These are phyloP conservation scores for Corallochytrium limacisporum DNA, from an alignment of 78 protist species.

Conservation along the genomic window DNA sequence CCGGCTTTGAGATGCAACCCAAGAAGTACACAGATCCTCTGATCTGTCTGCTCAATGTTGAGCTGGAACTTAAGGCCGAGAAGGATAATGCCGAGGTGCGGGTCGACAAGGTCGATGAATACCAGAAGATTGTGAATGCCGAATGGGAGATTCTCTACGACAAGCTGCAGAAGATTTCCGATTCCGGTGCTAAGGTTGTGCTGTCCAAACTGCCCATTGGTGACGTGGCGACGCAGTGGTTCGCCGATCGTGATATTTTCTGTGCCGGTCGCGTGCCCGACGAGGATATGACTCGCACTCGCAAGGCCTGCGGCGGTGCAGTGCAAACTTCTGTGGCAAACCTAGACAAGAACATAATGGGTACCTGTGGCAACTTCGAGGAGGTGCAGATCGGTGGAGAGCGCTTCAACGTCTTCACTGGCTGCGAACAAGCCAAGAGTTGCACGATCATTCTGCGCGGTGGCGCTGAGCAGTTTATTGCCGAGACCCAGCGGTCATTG, in stretches of 20 bases:
- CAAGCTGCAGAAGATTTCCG: constrained; percentile 85
- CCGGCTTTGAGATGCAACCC: constrained; percentile 99
- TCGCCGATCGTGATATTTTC: constrained; percentile 96
- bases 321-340: constrained; percentile 78
- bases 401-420: constrained; percentile 93
- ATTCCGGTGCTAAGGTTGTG: constrained; percentile 88
- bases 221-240: constrained; percentile 99
- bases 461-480: constrained; percentile 95
- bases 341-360: constrained; percentile 56
- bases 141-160: constrained; percentile 96
- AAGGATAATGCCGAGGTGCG: constrained; percentile 94
- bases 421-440: constrained; percentile 62
- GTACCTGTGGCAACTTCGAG: constrained; percentile 92
- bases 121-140: constrained; percentile 90
- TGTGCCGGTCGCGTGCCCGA: constrained; percentile 98
- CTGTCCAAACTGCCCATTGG: constrained; percentile 97
- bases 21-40: constrained; percentile 83
- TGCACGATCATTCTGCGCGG: constrained; percentile 96
- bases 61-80: constrained; percentile 98
- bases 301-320: constrained; percentile 64
- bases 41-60: constrained; percentile 87
- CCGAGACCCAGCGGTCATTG: constrained; percentile 95
- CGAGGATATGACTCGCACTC: constrained; percentile 84
- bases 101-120: constrained; percentile 39
- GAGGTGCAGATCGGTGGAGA: constrained; percentile 74